These are phyloP conservation scores for Pseudozyma hubeiensis DNA, from an alignment of 1,284 basidiomycete species.

Conservation along the genomic window DNA sequence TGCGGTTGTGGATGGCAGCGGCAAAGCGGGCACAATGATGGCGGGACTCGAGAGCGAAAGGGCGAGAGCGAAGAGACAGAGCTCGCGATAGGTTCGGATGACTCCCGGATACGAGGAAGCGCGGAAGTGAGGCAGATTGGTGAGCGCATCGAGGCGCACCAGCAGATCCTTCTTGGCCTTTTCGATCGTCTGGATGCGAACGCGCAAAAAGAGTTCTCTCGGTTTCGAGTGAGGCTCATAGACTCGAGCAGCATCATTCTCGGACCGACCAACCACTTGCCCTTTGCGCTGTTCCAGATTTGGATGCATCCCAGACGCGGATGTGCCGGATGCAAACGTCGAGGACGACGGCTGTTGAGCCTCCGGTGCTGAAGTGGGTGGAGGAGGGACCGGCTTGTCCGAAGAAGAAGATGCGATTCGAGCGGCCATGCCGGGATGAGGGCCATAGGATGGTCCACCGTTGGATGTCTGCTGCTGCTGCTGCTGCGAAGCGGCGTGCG, in stretches of 20 bases:
- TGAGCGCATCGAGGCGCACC: constrained; percentile 53
- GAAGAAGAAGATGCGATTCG: background rate
- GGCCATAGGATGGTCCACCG: constrained; percentile 17
- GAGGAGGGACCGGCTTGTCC: constrained; percentile 40
- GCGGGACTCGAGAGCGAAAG: constrained; percentile 45
- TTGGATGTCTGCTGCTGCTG: background rate
- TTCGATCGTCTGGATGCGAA: constrained; percentile 50
- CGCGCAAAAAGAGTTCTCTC: constrained; percentile 40
- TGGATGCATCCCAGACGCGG: constrained; percentile 21
- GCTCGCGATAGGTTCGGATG: constrained; percentile 56
- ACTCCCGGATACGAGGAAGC: constrained; percentile 50
- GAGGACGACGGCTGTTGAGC: background rate
- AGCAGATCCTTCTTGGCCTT: constrained; percentile 50
- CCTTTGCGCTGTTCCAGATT: constrained; percentile 42
- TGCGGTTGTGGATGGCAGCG: constrained; percentile 49
- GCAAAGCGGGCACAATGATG: constrained; percentile 58
- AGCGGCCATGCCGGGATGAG: constrained; percentile 19
- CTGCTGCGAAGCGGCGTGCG: background rate
- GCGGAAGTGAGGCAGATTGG: constrained; percentile 62
- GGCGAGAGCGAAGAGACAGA: constrained; percentile 54
- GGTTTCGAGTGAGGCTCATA: constrained; percentile 45
- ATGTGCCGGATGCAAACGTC: background rate
- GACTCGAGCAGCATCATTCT: constrained; percentile 20
- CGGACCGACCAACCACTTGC: constrained; percentile 10
- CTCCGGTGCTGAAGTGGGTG: constrained; percentile 5